Evolutionary conservation across 352 stramenopile genomes (phyloP).

Genomic region (Globisporangium cylindrosporum): DNA sequence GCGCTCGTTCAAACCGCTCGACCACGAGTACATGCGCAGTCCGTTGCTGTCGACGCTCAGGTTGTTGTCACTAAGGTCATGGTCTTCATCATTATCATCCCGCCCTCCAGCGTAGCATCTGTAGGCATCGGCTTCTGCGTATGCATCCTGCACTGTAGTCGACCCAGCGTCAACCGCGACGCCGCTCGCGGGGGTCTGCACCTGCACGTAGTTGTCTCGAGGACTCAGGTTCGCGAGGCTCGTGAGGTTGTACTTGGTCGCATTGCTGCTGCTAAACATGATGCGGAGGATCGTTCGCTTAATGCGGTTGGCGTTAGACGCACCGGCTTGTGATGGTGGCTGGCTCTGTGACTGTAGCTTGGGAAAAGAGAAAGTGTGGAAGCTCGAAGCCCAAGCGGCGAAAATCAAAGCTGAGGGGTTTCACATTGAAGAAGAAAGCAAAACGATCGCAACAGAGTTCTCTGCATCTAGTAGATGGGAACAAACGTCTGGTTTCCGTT

Average conservation of each 20-base stretch:
- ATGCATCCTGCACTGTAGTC: background rate
- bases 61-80: background rate
- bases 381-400: background rate
- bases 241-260: slow-evolving; percentile 6
- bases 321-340: background rate
- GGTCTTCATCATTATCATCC: background rate
- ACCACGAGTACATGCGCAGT: slow-evolving; percentile 12
- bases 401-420: background rate
- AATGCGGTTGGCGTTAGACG: too few species aligned
- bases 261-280: slow-evolving; percentile 6
- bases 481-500: too few species aligned
- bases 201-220: slow-evolving; percentile 7
- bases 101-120: background rate
- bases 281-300: background rate
- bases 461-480: too few species aligned
- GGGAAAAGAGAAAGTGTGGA: slow-evolving; percentile 1
- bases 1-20: slow-evolving; percentile 3
- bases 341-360: background rate
- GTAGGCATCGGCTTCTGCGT: background rate
- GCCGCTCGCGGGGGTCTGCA: slow-evolving; percentile 3
- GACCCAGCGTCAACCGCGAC: background rate
- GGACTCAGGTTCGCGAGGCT: slow-evolving; percentile 12
- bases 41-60: slow-evolving; percentile 9
- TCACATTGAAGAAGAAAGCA: background rate
- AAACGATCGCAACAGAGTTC: background rate